Conservation (phyloP, 345 rosid genomes). For the Aquilaria yunnanensis region DNA sequence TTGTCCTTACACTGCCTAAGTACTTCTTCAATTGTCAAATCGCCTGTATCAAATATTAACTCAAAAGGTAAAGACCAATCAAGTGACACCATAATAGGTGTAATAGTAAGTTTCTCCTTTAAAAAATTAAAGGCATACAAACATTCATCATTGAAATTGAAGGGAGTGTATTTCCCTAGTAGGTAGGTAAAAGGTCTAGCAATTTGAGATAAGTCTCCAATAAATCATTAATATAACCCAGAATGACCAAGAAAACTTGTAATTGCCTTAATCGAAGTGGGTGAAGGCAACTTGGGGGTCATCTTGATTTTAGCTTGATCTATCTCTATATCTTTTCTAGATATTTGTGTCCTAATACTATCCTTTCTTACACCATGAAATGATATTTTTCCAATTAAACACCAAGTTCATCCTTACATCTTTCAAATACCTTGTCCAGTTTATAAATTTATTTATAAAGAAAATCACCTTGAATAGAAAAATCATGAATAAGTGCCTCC, state of each 20-base stretch:
- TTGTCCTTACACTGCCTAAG: neutral
- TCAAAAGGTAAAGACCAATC: slow-evolving; percentile 1
- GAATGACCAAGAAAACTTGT: neutral
- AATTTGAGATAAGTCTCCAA: too few species aligned
- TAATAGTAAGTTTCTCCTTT: neutral
- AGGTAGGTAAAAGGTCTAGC: neutral
- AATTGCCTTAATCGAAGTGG: neutral
- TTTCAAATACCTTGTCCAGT: too few species aligned
- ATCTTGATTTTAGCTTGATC: neutral
- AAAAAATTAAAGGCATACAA: neutral
- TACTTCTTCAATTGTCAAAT: neutral
- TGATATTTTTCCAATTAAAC: too few species aligned
- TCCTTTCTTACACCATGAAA: neutral
- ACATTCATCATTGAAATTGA: neutral
- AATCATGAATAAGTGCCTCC: too few species aligned
- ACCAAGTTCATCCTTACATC: too few species aligned
- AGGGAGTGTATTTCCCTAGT: neutral
- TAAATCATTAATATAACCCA: neutral
- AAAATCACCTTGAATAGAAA: too few species aligned
- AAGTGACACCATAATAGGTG: neutral
- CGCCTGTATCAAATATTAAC: neutral
- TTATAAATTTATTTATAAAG: too few species aligned
- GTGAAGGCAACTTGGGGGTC: neutral
- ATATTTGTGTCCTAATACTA: neutral
- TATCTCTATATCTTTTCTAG: neutral